Conservation (phyloP, 163 green algal genomes). For the Scenedesmus sp. region DNA sequence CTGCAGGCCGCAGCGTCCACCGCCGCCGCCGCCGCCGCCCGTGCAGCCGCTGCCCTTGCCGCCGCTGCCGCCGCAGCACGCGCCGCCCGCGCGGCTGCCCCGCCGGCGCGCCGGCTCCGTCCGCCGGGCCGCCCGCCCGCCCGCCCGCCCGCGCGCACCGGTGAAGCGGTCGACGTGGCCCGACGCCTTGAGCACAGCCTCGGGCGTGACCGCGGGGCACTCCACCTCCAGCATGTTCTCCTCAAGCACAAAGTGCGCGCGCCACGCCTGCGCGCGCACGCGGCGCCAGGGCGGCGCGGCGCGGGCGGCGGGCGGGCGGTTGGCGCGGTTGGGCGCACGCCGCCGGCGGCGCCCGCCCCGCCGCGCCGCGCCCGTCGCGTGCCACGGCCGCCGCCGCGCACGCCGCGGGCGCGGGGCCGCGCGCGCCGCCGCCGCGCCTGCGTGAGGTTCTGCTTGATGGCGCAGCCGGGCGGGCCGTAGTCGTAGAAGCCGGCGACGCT, state of each 20-base stretch:
- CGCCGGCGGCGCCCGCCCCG: not conserved
- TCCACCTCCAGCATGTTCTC: conserved; percentile 99
- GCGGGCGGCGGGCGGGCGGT: too few species aligned
- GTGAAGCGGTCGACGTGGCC: conserved; percentile 96
- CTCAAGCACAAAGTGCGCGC: conserved; percentile 97
- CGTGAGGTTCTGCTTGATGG: conserved; percentile 97
- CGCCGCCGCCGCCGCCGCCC: too few species aligned
- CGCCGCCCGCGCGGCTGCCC: too few species aligned
- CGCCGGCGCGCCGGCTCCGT: too few species aligned
- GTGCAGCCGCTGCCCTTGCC: too few species aligned
- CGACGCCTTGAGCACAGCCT: conserved; percentile 90
- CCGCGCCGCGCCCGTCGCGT: not conserved
- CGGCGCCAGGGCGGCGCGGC: not conserved
- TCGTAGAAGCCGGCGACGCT: conserved; percentile 97
- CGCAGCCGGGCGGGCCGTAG: conserved; percentile 96
- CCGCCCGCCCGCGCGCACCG: too few species aligned
- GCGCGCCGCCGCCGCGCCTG: conserved; percentile 51
- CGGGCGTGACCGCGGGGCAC: conserved; percentile 97
- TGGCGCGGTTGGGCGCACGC: too few species aligned
- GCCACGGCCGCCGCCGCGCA: not conserved
- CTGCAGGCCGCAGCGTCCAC: too few species aligned
- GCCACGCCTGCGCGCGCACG: conserved; percentile 67
- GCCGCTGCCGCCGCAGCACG: too few species aligned
- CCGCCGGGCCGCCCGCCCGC: too few species aligned
- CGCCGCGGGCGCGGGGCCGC: not conserved